A percentile compares a stretch with the other conserved stretches of the same genome.
phyloP scores from a whole-genome alignment of 495 filamentous ascomycete genomes.

The Xylaria palmicola region DNA sequence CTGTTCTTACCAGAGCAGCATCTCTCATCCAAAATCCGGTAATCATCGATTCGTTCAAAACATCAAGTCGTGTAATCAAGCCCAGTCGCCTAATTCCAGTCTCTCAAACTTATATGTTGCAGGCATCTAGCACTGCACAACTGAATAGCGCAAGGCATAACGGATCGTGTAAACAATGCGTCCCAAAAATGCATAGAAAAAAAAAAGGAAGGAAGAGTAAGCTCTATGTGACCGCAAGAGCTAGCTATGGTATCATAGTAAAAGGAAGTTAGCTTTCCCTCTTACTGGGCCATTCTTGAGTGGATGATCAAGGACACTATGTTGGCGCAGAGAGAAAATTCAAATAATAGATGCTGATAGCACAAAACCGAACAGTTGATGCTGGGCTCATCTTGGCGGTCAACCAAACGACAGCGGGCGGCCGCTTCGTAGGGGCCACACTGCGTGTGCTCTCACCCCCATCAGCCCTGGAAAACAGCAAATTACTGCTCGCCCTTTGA shows the following conservation, averaged over 20 bases:
- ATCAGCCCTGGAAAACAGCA: not conserved
- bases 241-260: not conserved
- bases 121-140: not conserved
- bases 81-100: not conserved
- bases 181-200: not conserved
- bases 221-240: not conserved
- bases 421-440: not conserved
- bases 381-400: not conserved
- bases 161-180: not conserved
- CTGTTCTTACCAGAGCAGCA: not conserved
- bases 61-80: not conserved
- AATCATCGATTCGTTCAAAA: conserved; percentile 4
- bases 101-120: not conserved
- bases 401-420: not conserved
- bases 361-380: not conserved
- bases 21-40: not conserved
- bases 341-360: not conserved
- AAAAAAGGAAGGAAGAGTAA: not conserved
- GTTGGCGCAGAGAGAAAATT: not conserved
- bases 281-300: not conserved
- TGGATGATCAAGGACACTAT: not conserved
- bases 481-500: not conserved
- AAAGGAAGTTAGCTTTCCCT: not conserved
- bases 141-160: conserved; percentile 1
- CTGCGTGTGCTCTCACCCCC: not conserved